Conservation (phyloP, 257 asterid genomes). For the Ballota nigra region DNA sequence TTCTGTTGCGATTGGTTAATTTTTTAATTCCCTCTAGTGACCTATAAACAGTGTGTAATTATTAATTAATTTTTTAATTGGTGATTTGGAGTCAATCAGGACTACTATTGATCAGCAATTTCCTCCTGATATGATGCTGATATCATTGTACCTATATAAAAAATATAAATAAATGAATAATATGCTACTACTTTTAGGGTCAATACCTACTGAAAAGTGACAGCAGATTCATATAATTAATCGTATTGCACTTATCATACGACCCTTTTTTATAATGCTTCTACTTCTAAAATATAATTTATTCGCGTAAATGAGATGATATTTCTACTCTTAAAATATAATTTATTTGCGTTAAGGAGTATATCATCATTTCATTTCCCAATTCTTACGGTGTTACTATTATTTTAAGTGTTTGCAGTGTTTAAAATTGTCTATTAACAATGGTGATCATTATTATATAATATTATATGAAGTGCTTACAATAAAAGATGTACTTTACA, state of each 20-base stretch:
- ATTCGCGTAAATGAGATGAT: not conserved
- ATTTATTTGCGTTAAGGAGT: not conserved
- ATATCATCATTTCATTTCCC: not conserved
- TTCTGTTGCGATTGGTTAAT: conserved; percentile 28
- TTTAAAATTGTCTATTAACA: not conserved
- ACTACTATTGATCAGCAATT: conserved; percentile 24
- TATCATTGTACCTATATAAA: not conserved
- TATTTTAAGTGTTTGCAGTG: not conserved
- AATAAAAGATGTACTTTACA: not conserved
- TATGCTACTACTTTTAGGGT: conserved; percentile 9
- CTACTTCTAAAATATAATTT: not conserved
- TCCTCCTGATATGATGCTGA: conserved; percentile 28
- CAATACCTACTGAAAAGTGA: conserved; percentile 21
- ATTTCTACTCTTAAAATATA: no score
- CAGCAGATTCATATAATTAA: conserved; percentile 8
- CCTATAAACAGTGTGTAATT: not conserved
- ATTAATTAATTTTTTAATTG: conserved; percentile 1
- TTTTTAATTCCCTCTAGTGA: not conserved
- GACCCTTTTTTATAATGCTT: not conserved
- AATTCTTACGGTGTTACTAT: not conserved
- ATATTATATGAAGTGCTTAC: not conserved
- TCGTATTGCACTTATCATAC: conserved; percentile 5
- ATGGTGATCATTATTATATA: not conserved
- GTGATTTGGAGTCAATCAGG: conserved; percentile 22
- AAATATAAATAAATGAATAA: not conserved